These are phyloP conservation scores for Arabidopsis suecica DNA, from an alignment of 345 rosid species.

Conservation along the genomic window DNA sequence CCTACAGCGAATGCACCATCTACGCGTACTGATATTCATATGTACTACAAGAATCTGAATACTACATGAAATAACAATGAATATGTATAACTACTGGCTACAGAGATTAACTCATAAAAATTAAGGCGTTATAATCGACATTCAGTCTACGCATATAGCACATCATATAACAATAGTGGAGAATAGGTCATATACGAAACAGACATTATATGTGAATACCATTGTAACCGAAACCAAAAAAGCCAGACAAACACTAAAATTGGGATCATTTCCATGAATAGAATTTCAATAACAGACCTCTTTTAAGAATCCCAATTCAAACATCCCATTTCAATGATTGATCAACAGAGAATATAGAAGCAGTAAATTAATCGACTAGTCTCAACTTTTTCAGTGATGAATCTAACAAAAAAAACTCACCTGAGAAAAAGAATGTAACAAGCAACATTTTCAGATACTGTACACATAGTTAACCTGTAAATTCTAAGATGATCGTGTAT, in stretches of 20 bases:
- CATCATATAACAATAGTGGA: constrained; percentile 12
- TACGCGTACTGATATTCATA: not conserved
- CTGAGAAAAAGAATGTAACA: constrained; percentile 1
- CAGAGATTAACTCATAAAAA: not conserved
- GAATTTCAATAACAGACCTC: constrained; percentile 6
- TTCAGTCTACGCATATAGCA: not conserved
- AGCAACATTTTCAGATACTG: constrained; percentile 26
- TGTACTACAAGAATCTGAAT: constrained; percentile 4
- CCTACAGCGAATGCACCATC: not conserved
- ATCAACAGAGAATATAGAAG: not conserved
- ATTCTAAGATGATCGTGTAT: not conserved
- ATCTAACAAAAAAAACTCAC: constrained; percentile 4
- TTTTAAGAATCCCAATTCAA: not conserved
- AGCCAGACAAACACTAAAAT: not conserved
- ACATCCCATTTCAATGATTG: not conserved
- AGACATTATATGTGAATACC: not conserved
- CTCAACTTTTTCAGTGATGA: not conserved
- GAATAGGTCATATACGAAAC: not conserved
- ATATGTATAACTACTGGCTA: not conserved
- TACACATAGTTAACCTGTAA: constrained; percentile 8
- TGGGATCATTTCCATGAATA: constrained; percentile 16
- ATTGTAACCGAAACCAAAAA: not conserved
- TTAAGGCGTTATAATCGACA: not conserved
- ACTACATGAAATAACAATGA: not conserved
- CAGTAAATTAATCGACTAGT: not conserved